A percentile compares a stretch with the other conserved stretches of the same genome.
Evolutionary conservation across 2,329 filamentous ascomycete species (phyloP).

Genomic region (Xylaria sp.): DNA sequence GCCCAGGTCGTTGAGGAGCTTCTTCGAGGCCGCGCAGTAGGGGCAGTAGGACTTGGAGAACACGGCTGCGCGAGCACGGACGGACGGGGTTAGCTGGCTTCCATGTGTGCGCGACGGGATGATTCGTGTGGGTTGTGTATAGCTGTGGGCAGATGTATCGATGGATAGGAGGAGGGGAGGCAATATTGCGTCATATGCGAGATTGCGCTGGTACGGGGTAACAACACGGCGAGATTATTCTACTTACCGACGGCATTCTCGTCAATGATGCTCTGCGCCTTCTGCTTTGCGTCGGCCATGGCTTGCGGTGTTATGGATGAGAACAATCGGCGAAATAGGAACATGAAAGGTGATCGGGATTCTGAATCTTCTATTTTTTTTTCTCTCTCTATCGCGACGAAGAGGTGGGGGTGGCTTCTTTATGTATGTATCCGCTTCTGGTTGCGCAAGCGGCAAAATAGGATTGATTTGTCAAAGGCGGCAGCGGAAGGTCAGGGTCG

Average conservation of each 20-base stretch:
- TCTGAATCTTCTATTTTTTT: too few species aligned
- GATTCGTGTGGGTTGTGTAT: too few species aligned
- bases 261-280: slow-evolving; percentile 85
- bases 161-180: background rate
- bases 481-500: slow-evolving; percentile 1
- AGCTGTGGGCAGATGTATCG: background rate
- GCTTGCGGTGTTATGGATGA: slow-evolving; percentile 61
- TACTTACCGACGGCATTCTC: slow-evolving; percentile 80
- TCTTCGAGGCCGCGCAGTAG: slow-evolving; percentile 83
- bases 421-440: slow-evolving; percentile 2
- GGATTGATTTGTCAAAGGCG: slow-evolving; percentile 11
- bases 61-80: slow-evolving; percentile 68
- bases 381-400: background rate
- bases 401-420: slow-evolving; percentile 3
- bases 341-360: slow-evolving; percentile 47
- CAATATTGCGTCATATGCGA: background rate
- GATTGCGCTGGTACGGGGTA: background rate
- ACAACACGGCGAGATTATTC: background rate
- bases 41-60: slow-evolving; percentile 98
- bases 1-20: slow-evolving; percentile 67
- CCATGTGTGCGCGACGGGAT: background rate
- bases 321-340: slow-evolving; percentile 75
- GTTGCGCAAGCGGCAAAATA: slow-evolving; percentile 8
- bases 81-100: slow-evolving; percentile 16
- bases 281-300: slow-evolving; percentile 83